These are phyloP conservation scores for Calycina marina DNA, from an alignment of 2,329 filamentous ascomycete species.

Conservation along the genomic window DNA sequence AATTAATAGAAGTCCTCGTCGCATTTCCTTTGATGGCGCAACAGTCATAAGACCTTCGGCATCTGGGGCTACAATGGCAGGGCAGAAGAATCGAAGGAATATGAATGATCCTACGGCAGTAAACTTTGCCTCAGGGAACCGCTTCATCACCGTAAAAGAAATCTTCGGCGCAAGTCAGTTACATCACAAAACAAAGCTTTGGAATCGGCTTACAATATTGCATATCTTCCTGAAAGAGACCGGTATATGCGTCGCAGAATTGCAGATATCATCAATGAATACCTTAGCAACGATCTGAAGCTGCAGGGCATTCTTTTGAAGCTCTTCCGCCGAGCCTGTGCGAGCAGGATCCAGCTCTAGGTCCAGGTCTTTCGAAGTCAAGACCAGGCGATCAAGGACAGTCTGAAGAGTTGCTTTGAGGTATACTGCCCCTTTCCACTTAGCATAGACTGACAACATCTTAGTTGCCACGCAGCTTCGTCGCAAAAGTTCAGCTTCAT, in stretches of 20 bases:
- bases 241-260: constrained; percentile 45
- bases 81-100: constrained; percentile 59
- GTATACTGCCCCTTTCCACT: constrained; percentile 54
- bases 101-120: constrained; percentile 59
- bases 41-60: constrained; percentile 48
- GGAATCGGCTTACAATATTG: constrained; percentile 36
- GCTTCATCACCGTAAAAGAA: constrained; percentile 43
- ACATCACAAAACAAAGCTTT: neutral
- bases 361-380: constrained; percentile 52
- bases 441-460: constrained; percentile 56
- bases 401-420: constrained; percentile 50
- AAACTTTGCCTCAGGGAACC: constrained; percentile 56
- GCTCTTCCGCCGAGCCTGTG: constrained; percentile 43
- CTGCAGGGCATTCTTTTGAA: constrained; percentile 51
- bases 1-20: constrained; percentile 51
- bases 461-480: constrained; percentile 58
- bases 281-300: constrained; percentile 54
- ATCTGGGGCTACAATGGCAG: constrained; percentile 56
- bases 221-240: constrained; percentile 52
- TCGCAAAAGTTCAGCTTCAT: constrained; percentile 52
- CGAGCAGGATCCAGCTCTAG: constrained; percentile 52
- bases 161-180: constrained; percentile 29
- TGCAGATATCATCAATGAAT: constrained; percentile 57
- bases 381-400: constrained; percentile 49
- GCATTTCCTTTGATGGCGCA: constrained; percentile 52